Conservation (phyloP, 768 basidiomycete species). For the Naganishia kalamii region DNA sequence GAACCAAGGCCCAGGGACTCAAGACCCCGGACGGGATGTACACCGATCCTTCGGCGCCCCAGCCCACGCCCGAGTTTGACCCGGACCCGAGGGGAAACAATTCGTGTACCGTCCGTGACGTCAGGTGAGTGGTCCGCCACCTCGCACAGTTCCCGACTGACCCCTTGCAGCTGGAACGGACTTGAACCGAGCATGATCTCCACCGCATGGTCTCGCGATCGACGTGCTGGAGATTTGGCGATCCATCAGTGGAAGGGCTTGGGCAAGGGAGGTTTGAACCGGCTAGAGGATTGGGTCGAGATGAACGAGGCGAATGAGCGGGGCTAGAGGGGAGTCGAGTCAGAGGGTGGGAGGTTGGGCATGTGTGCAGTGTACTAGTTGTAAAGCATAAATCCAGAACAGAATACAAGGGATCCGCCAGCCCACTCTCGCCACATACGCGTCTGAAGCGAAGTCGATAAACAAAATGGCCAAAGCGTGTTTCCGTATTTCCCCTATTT, state of each 20-base stretch:
- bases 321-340: neutral
- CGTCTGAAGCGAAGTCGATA: no score
- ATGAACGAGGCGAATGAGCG: constrained; percentile 49
- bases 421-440: no score
- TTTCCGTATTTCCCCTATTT: no score
- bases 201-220: constrained; percentile 62
- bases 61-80: constrained; percentile 44
- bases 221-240: constrained; percentile 61
- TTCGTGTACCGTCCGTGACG: constrained; percentile 73
- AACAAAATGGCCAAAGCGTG: no score
- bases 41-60: constrained; percentile 63
- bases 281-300: constrained; percentile 69
- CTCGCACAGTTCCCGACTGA: neutral
- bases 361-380: neutral
- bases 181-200: constrained; percentile 87
- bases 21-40: constrained; percentile 45
- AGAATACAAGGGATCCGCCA: no score
- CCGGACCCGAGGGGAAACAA: constrained; percentile 27
- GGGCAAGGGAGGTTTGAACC: constrained; percentile 54
- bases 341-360: neutral
- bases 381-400: neutral
- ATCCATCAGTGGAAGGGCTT: constrained; percentile 95
- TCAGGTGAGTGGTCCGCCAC: constrained; percentile 50
- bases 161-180: constrained; percentile 63
- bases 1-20: constrained; percentile 65